These are phyloP conservation scores for Hypoxylon sp. DNA, from an alignment of 2,329 filamentous ascomycete species.

Conservation along the genomic window DNA sequence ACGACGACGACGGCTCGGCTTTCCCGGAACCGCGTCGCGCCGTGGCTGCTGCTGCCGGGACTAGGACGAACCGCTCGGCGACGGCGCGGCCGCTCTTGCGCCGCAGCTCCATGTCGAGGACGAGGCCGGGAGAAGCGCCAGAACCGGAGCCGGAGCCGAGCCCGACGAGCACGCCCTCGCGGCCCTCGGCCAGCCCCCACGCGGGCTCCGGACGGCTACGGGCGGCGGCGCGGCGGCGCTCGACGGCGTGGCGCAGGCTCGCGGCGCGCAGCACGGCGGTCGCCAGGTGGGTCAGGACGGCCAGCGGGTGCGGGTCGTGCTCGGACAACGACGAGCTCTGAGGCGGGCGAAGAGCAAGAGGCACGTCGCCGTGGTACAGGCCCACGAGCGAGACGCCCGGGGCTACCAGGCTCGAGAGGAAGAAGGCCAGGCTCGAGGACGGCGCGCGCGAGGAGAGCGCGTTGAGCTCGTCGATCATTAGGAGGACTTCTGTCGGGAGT, in stretches of 20 bases:
- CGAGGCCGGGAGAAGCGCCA: constrained; percentile 58
- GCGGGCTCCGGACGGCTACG: constrained; percentile 77
- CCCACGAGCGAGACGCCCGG: constrained; percentile 76
- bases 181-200: constrained; percentile 79
- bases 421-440: constrained; percentile 67
- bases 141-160: constrained; percentile 48
- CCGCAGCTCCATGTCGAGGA: constrained; percentile 86
- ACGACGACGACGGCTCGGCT: constrained; percentile 47
- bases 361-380: constrained; percentile 84
- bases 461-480: constrained; percentile 84
- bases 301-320: constrained; percentile 74
- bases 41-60: constrained; percentile 36
- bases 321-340: constrained; percentile 49
- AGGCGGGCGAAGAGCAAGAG: constrained; percentile 56
- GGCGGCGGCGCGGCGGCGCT: constrained; percentile 76
- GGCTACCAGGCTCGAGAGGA: constrained; percentile 73
- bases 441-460: constrained; percentile 63
- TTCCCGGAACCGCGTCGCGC: constrained; percentile 18
- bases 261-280: constrained; percentile 82
- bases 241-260: constrained; percentile 77
- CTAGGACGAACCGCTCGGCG: constrained; percentile 69
- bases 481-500: constrained; percentile 66
- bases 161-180: constrained; percentile 80
- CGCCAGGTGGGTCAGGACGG: constrained; percentile 81
- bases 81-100: constrained; percentile 82